Evolutionary conservation across 2,329 filamentous ascomycete genomes (phyloP), one percentile per base, ranked within the genome.

Genomic region (Neurospora crassa): DNA sequence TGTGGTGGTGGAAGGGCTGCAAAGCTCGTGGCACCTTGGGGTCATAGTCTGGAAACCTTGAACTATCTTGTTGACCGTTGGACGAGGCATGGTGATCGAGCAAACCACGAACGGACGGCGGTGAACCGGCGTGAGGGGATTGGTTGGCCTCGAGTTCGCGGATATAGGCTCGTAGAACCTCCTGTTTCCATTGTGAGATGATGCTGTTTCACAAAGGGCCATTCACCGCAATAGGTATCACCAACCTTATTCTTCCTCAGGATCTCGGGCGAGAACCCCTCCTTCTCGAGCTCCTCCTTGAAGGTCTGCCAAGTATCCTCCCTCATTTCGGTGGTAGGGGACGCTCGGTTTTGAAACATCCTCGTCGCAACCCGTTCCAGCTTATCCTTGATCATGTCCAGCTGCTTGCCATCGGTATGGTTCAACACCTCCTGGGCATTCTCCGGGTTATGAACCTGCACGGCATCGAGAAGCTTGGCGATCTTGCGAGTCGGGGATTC

Each of bases 141-240:
- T 81, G 81, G 70, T 84, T 81, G 53, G 86, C 83, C 73, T 88
- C 85, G 73, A 90, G 83, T 75, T 88, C 85, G 43, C 86, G 85
- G 59, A 90, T 88, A 75, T 90, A 89, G 24, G 88, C 87, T 73
- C 87, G 83, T 34, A 89, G 79, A 11, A 89, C 82, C 74, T 89
- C 86, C 88, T 90, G 71, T 71, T 37, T 69, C 40, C 67, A 70
- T 74, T 78, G 75, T 70, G 12, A 74, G 68, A 40, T 34, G 34
- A 5, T 40, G 34, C 43, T 29, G 67, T 68, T 20, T 67, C 41
- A 67, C 41, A 67, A 8, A 8, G 69, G 14, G 12, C 45, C 45
- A 12, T 12, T 20, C n/a, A 37, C 34, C 34, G 42, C 10, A 1
- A 43, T n/a, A 47, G 69, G 71, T 73, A 20, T 20, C 20, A 76